Conservation (phyloP, 1,284 basidiomycete genomes). For the Puccinia novopanici region DNA sequence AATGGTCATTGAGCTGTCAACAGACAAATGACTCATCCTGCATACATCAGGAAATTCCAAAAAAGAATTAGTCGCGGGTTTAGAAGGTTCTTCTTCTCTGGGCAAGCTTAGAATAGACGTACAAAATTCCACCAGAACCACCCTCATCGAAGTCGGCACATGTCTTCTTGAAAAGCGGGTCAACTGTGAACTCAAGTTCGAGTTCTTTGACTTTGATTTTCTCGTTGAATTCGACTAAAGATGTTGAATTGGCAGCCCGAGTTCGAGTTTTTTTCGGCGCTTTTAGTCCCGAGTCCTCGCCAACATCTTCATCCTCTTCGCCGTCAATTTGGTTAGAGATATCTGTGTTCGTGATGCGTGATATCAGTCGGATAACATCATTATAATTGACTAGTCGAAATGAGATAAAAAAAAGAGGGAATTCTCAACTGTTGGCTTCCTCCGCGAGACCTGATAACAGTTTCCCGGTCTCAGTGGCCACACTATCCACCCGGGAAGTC, state of each 20-base stretch:
- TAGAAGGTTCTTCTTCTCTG: neutral
- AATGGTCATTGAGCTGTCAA: slow-evolving; percentile 80
- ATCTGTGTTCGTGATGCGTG: slow-evolving; percentile 28
- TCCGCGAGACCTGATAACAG: slow-evolving; percentile 84
- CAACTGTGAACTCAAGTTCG: slow-evolving; percentile 91
- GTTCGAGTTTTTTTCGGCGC: slow-evolving; percentile 63
- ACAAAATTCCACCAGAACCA: slow-evolving; percentile 75
- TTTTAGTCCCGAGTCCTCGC: slow-evolving; percentile 61
- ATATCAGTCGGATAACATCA: slow-evolving; percentile 26
- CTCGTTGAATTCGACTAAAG: slow-evolving; percentile 76
- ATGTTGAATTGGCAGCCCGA: slow-evolving; percentile 49
- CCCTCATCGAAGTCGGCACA: slow-evolving; percentile 98
- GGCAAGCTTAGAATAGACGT: slow-evolving; percentile 52
- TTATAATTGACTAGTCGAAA: neutral
- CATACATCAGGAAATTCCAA: slow-evolving; percentile 52
- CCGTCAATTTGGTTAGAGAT: slow-evolving; percentile 60
- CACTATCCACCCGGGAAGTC: slow-evolving; percentile 95
- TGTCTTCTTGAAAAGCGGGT: slow-evolving; percentile 96
- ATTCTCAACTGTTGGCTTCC: slow-evolving; percentile 56
- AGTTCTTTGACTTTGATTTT: slow-evolving; percentile 78
- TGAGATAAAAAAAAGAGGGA: neutral
- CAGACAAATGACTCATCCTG: slow-evolving; percentile 65
- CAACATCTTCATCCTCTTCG: slow-evolving; percentile 66
- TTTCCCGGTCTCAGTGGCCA: slow-evolving; percentile 95
- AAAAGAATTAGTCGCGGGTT: slow-evolving; percentile 71